These are phyloP conservation scores for Calonectria hawksworthii DNA, from an alignment of 2,329 filamentous ascomycete species.

Conservation along the genomic window DNA sequence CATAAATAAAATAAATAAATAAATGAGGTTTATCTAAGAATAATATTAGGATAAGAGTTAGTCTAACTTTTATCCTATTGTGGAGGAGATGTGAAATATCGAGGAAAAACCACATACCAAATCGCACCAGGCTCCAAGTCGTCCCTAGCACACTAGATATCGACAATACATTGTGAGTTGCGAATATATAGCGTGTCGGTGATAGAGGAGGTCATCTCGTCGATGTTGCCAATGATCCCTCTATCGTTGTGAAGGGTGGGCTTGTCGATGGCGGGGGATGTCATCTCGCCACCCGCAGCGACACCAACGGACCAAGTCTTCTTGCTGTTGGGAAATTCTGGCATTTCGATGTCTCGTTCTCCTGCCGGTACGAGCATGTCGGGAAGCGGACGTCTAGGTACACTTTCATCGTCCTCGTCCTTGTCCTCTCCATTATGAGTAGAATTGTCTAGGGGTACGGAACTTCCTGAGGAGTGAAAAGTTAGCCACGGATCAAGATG, in stretches of 20 bases:
- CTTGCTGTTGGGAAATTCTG: neutral
- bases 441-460: neutral
- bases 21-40: no score
- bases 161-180: no score
- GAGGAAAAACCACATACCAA: no score
- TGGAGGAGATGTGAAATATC: no score
- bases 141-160: no score
- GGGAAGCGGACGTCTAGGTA: neutral
- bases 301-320: neutral
- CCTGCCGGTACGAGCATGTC: neutral
- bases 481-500: neutral
- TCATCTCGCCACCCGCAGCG: neutral
- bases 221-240: neutral
- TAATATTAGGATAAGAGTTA: no score
- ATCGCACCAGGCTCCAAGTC: no score
- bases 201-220: neutral
- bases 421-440: no score
- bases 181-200: neutral
- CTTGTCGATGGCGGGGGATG: neutral
- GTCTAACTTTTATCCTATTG: no score
- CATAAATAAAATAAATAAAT: no score
- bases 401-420: neutral
- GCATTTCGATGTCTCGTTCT: neutral
- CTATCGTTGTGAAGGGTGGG: neutral
- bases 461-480: neutral